Base-by-base conservation (phyloP, 73 alveolate species). In the Strombidium stylifer region DNA sequence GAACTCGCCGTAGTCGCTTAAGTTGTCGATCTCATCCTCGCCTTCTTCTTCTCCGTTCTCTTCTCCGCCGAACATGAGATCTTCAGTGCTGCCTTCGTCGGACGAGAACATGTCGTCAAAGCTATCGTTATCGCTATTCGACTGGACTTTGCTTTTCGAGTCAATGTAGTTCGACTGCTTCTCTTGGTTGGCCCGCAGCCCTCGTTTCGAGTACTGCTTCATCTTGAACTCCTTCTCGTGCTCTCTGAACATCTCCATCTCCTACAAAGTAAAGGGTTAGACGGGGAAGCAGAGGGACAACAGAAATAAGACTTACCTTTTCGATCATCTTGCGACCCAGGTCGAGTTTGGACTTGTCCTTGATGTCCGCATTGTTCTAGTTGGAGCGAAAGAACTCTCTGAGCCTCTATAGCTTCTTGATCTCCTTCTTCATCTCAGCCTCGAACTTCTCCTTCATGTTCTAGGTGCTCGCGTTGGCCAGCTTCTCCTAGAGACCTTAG, bases 391-490 rank as follows among this genome's bases (percentile, higher is more conserved):
- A 16, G 21, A 26, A 30, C 26, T 81, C 92, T 27, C 92, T 41
- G 0, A 39, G 25, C 60, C 82, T 72, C 61, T 81, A 71, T 31
- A 81, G 73, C 47, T 72, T 81, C 48, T 81, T 81, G 62, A 81
- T 81, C 49, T 81, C 92, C 61, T 70, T 69, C 40, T 81, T 81
- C 76, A 81, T 66, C 34, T 81, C 92, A 12, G 20, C 15, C 47
- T 81, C 92, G 26, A 20, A 49, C 58, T 77, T 59, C 31, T 81
- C 92, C 48, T 60, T 81, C 44, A 16, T 55, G 11, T 69, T 6
- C 30, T 26, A 46, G 32, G 62, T 47, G 3, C 70, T 67, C 1
- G 82, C 70, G 25, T 59, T 34, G 19, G 61, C 27, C 36, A 81
- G 23, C 44, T 81, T 81, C 5, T 27, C 11, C 47, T 66, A 46